A percentile compares a stretch with the other conserved stretches of the same genome.
Conservation (phyloP, 2,329 filamentous ascomycete species). For the Blastomyces percursus region DNA sequence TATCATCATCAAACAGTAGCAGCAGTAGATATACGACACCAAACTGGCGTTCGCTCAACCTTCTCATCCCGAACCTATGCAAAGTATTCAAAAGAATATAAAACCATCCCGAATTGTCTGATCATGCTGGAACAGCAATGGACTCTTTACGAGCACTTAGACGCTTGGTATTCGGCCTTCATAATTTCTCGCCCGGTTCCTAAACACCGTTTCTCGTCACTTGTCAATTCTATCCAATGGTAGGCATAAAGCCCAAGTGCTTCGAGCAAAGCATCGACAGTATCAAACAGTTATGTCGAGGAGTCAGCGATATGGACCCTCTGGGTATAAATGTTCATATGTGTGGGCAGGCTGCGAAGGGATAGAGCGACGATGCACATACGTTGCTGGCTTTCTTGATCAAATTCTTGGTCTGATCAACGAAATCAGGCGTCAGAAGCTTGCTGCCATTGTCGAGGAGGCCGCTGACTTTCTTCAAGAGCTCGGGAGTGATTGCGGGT, state of each 20-base stretch:
- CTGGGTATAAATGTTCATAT: neutral
- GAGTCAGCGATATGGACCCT: neutral
- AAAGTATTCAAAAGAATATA: too few relatives aligned
- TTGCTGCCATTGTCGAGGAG: neutral
- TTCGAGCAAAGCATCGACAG: neutral
- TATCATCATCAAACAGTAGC: neutral
- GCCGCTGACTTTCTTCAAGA: neutral
- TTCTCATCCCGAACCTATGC: neutral
- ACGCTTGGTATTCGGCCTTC: neutral
- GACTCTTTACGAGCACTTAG: neutral
- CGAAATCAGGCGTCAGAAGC: neutral
- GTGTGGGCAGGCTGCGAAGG: neutral
- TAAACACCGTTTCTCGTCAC: neutral
- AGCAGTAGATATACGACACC: neutral
- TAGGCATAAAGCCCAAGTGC: neutral
- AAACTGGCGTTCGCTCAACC: neutral
- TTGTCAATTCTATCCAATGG: neutral
- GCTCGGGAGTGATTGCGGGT: neutral
- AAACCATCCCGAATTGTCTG: neutral
- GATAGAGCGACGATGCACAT: neutral
- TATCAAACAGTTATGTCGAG: constrained; percentile 1
- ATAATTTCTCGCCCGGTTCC: neutral
- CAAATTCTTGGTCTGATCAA: neutral
- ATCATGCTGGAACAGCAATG: neutral
- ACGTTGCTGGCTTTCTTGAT: constrained; percentile 1